Percentiles rank a stretch among this genome's conserved stretches.
phyloP scores from a whole-genome alignment of 2,329 filamentous ascomycete species.

The Fusarium pseudograminearum region DNA sequence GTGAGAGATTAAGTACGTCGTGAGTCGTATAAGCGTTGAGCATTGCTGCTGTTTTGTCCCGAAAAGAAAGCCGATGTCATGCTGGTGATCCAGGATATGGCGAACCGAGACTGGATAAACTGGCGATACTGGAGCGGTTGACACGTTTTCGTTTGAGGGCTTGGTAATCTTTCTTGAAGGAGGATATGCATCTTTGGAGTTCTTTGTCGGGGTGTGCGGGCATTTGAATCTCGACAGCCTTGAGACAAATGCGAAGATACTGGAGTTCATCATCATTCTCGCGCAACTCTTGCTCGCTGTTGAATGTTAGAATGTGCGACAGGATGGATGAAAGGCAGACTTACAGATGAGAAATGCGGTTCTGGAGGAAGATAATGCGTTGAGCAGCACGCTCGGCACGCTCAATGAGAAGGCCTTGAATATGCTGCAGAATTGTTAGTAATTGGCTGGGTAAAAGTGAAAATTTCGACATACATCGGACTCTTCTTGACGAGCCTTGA shows the following conservation, averaged over 20 bases:
- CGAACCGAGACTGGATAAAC: constrained; percentile 47
- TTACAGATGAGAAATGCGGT: constrained; percentile 69
- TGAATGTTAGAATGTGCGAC: constrained; percentile 22
- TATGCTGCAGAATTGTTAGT: constrained; percentile 59
- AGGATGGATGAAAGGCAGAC: constrained; percentile 27
- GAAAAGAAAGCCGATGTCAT: constrained; percentile 16
- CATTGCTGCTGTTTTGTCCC: constrained; percentile 22
- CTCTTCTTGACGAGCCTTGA: constrained; percentile 69
- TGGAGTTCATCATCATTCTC: constrained; percentile 71
- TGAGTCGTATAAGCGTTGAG: constrained; percentile 40
- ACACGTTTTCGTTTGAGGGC: constrained; percentile 61
- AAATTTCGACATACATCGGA: constrained; percentile 60
- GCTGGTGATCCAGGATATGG: constrained; percentile 45
- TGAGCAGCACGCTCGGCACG: constrained; percentile 69
- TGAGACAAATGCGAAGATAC: constrained; percentile 71
- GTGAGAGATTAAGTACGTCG: constrained; percentile 36
- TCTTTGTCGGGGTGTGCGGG: constrained; percentile 65
- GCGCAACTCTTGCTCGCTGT: constrained; percentile 66
- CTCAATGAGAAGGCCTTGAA: constrained; percentile 70
- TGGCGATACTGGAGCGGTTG: constrained; percentile 49
- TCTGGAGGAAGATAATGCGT: constrained; percentile 70
- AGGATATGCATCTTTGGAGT: constrained; percentile 68
- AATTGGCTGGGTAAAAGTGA: constrained; percentile 38
- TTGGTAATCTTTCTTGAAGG: constrained; percentile 71
- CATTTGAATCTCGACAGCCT: constrained; percentile 71